A percentile compares a stretch with the other conserved stretches of the same genome.
Conservation (phyloP, 352 stramenopile species). For the Elongisporangium anandrum region DNA sequence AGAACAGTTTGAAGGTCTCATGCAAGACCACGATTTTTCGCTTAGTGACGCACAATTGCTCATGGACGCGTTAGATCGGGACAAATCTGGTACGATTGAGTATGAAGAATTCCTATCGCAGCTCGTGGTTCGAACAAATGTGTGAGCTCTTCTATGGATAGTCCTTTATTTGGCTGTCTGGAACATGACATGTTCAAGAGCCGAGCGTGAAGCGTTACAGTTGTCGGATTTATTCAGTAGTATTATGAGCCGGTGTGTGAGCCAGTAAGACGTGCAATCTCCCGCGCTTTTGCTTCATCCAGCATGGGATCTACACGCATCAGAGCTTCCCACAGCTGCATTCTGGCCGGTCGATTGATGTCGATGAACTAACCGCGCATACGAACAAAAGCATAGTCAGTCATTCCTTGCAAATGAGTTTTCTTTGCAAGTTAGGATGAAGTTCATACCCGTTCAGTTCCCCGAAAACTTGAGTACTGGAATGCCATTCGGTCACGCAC, state of each 20-base stretch:
- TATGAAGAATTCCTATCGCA: conserved; percentile 57
- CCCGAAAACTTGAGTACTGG: conserved; percentile 50
- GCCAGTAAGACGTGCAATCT: conserved; percentile 25
- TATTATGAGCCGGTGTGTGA: background rate
- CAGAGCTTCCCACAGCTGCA: conserved; percentile 66
- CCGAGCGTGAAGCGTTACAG: no score
- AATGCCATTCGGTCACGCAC: conserved; percentile 53
- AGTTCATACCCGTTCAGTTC: conserved; percentile 45
- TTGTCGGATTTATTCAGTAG: background rate
- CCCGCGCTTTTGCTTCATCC: conserved; percentile 39
- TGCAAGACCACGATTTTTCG: conserved; percentile 27
- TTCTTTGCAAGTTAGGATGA: background rate
- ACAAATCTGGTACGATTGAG: conserved; percentile 45
- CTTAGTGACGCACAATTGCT: conserved; percentile 23
- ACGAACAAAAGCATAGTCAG: background rate
- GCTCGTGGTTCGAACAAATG: conserved; percentile 19
- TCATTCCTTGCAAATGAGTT: conserved; percentile 1
- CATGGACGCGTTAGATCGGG: conserved; percentile 33
- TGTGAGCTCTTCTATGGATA: conserved; percentile 1
- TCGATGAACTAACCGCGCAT: conserved; percentile 35
- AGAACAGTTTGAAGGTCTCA: conserved; percentile 42
- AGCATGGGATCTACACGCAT: conserved; percentile 64
- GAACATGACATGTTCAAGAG: no score
- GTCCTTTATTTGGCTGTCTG: background rate
- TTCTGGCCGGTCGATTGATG: conserved; percentile 32